Conservation (phyloP, 306 rosid species). For the Cucumis sativus region DNA sequence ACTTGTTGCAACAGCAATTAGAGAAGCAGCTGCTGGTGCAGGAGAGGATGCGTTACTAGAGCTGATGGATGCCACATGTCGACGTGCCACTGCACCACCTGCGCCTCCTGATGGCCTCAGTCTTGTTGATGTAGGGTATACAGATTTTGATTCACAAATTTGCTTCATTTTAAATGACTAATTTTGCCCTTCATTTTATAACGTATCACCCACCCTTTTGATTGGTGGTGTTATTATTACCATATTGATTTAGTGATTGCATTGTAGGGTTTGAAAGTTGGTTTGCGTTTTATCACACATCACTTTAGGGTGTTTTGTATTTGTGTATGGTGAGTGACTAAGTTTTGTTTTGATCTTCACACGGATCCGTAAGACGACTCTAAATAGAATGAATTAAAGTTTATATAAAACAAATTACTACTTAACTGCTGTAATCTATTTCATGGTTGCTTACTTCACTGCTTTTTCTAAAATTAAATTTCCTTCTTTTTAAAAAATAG, state of each 20-base stretch:
- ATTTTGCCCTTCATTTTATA: neutral
- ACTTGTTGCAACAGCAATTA: constrained; percentile 79
- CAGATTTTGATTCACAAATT: constrained; percentile 38
- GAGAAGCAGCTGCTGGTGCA: constrained; percentile 94
- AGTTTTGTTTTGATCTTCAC: neutral
- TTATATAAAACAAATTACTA: too few species aligned
- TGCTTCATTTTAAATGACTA: constrained; percentile 40
- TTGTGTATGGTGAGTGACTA: neutral
- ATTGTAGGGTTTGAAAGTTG: neutral
- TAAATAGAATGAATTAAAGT: too few species aligned
- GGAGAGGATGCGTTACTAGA: constrained; percentile 64
- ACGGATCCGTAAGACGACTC: too few species aligned
- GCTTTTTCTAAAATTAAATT: neutral
- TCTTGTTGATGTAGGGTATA: constrained; percentile 80
- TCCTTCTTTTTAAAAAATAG: neutral
- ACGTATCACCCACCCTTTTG: neutral
- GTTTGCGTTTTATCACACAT: neutral
- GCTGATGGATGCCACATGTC: constrained; percentile 75
- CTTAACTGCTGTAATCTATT: neutral
- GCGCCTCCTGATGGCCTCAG: constrained; percentile 90
- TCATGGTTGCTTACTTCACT: neutral
- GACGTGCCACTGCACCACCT: constrained; percentile 97
- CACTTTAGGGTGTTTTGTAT: neutral
- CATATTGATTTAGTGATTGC: neutral
- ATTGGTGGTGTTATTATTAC: neutral